Evolutionary conservation across 202 grass and related monocot species (phyloP).

Genomic region (Setaria viridis): DNA sequence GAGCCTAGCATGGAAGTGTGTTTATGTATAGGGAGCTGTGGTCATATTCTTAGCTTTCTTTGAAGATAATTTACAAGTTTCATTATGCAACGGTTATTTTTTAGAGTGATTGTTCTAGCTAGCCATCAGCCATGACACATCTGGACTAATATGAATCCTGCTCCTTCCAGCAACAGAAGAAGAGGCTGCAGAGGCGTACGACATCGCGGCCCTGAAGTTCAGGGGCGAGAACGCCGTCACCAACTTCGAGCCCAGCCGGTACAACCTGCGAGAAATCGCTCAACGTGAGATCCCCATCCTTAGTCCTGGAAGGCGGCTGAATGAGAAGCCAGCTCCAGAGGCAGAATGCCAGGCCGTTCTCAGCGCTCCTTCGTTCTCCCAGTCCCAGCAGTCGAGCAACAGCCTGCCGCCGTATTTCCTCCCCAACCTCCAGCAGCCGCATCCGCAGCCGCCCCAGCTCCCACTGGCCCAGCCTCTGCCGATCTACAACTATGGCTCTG

Average conservation of each 20-base stretch:
- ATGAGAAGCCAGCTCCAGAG: constrained; percentile 27
- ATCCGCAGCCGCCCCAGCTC: constrained; percentile 23
- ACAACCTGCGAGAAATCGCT: constrained; percentile 78
- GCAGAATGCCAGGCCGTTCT: constrained; percentile 28
- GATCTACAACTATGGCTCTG: constrained; percentile 39
- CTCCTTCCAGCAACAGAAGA: constrained; percentile 74
- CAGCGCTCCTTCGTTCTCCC: constrained; percentile 25
- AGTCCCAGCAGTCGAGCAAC: constrained; percentile 49
- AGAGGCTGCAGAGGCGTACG: constrained; percentile 94
- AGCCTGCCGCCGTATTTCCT: constrained; percentile 41
- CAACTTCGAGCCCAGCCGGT: constrained; percentile 84
- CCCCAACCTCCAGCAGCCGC: constrained; percentile 53
- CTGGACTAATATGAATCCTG: constrained; percentile 11
- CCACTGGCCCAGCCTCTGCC: constrained; percentile 42
- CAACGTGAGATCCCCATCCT: constrained; percentile 69
- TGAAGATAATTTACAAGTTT: neutral
- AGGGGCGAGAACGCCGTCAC: constrained; percentile 83
- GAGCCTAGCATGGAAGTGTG: neutral
- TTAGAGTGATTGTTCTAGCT: neutral
- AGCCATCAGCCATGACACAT: neutral
- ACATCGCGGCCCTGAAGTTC: constrained; percentile 92
- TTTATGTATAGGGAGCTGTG: neutral
- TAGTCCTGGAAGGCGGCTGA: constrained; percentile 50
- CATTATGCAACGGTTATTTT: neutral
- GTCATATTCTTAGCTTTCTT: neutral